Evolutionary conservation across 805 yeast species (phyloP).

Genomic region (Candida incommunis): DNA sequence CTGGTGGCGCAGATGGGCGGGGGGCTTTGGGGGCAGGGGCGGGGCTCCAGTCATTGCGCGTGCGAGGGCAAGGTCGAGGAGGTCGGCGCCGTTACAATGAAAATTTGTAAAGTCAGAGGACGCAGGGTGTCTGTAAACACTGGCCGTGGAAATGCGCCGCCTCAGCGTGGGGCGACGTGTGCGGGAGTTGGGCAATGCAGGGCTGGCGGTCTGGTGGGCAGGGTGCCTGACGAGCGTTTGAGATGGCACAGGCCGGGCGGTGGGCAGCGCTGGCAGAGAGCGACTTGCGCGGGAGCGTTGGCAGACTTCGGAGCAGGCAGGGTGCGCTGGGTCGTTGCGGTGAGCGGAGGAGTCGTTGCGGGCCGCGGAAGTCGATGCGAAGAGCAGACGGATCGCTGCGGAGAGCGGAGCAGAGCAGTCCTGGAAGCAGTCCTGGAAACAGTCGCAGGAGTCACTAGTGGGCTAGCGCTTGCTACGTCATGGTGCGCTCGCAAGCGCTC

Average conservation of each 20-base stretch:
- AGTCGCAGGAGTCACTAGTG: background rate
- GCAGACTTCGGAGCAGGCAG: no score
- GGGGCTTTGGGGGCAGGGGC: constrained; percentile 14
- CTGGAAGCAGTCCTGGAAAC: background rate
- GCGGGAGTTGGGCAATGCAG: no score
- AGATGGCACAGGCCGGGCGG: no score
- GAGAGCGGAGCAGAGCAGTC: background rate
- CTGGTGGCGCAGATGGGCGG: constrained; percentile 8
- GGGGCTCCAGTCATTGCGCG: constrained; percentile 5
- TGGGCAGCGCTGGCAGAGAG: no score
- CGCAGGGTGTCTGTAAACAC: background rate
- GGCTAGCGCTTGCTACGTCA: background rate
- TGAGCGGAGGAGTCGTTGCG: no score
- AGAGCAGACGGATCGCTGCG: background rate
- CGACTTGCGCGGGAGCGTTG: no score
- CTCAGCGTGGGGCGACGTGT: no score
- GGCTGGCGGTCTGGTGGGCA: no score
- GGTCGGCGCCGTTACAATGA: background rate
- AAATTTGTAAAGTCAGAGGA: background rate
- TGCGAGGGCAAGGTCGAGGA: background rate
- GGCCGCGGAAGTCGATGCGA: no score
- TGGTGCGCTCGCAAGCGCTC: background rate
- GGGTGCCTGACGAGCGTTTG: no score
- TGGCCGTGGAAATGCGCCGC: background rate
- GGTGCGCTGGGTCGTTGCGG: no score